These are phyloP conservation scores for Fistulina hepatica DNA, from an alignment of 1,284 basidiomycete species.

Conservation along the genomic window DNA sequence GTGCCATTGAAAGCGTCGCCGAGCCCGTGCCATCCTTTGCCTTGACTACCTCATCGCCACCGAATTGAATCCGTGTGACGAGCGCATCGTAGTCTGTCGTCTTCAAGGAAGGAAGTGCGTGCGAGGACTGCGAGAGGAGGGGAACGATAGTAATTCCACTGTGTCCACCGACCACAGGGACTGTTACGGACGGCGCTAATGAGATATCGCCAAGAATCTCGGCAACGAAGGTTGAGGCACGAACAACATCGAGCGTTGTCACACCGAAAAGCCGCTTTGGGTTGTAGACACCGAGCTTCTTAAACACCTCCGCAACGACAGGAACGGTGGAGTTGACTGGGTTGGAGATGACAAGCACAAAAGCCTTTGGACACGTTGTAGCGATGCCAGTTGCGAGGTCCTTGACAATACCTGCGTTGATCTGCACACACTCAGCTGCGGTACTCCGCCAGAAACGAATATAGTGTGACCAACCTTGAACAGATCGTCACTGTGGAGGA, in stretches of 20 bases:
- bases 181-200: slow-evolving; percentile 59
- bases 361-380: slow-evolving; percentile 79
- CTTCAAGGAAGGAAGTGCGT: slow-evolving; percentile 50
- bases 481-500: slow-evolving; percentile 68
- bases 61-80: slow-evolving; percentile 89
- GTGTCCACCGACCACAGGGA: slow-evolving; percentile 95
- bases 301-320: slow-evolving; percentile 91
- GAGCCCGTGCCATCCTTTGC: slow-evolving; percentile 84
- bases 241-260: slow-evolving; percentile 96
- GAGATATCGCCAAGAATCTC: slow-evolving; percentile 61
- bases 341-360: slow-evolving; percentile 92
- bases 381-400: slow-evolving; percentile 89
- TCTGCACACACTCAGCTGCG: slow-evolving; percentile 35
- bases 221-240: slow-evolving; percentile 90
- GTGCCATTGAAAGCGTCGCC: slow-evolving; percentile 87
- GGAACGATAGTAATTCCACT: slow-evolving; percentile 92
- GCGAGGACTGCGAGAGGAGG: slow-evolving; percentile 84
- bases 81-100: slow-evolving; percentile 49
- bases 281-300: slow-evolving; percentile 86
- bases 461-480: slow-evolving; percentile 62
- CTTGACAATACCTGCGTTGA: slow-evolving; percentile 95
- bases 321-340: slow-evolving; percentile 98
- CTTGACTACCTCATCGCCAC: slow-evolving; percentile 89
- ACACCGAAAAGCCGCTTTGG: slow-evolving; percentile 93
- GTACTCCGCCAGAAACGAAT: not conserved